Evolutionary conservation across 2,329 filamentous ascomycete genomes (phyloP), one percentile per base, ranked within the genome.

Genomic region (Bertia moriformis): DNA sequence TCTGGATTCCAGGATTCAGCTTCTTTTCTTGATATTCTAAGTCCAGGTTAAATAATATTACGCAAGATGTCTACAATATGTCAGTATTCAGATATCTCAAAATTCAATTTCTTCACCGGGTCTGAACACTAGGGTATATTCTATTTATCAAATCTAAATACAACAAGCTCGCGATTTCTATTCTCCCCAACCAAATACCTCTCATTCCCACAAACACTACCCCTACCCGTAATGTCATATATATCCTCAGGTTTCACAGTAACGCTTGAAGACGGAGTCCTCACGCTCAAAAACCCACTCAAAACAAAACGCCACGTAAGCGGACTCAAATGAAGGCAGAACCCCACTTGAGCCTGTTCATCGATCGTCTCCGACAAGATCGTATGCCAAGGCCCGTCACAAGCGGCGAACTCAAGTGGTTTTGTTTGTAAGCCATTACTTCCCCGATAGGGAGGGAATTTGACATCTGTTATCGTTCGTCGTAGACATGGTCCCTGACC

Each of bases 131-230:
- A n/a, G n/a, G n/a, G n/a, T n/a, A n/a, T n/a, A n/a, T n/a, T n/a
- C n/a, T n/a, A n/a, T n/a, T n/a, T n/a, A 45, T 58, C 55, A 44
- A 63, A 63, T 33, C 55, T 48, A 42, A 55, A 52, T n/a, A 64
- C 47, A 14, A 62, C 52, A 40, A 64, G 42, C 42, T 62, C 56
- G 32, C 55, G 48, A 14, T 53, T 50, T 4, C 47, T 44, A 42
- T 59, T 61, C 47, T 63, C 58, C 1, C 61, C 60, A 19, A 63
- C 43, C 5, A 64, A 15, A 46, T 58, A 61, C 14, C 52, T 46
- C 40, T 63, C 60, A 38, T 57, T 55, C 14, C 60, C 61, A 18
- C 49, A 54, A 14, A 64, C 55, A 22, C 50, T 56, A 3, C 58
- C 60, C 42, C 54, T 56, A 14, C 48, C 49, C 3, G 49, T 48